phyloP scores from a whole-genome alignment of 2,329 filamentous ascomycete species.

The Colletotrichum godetiae region DNA sequence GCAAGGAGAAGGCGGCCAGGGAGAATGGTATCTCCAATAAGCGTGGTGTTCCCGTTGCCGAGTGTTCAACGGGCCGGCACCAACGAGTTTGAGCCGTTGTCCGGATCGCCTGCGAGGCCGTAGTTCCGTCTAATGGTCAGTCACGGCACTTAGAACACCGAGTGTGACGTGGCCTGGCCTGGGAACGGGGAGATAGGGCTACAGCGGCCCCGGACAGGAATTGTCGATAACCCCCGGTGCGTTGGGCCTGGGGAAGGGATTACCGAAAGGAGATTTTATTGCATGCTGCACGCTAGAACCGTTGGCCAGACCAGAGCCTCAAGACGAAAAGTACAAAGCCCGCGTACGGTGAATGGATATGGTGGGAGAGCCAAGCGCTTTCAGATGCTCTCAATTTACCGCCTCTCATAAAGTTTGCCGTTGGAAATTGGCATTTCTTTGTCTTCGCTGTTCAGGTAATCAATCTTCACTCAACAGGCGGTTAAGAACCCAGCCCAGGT shows the following conservation, averaged over 20 bases:
- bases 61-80: slow-evolving; percentile 22
- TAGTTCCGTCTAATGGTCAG: background rate
- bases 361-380: background rate
- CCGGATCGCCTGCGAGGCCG: slow-evolving; percentile 4
- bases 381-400: background rate
- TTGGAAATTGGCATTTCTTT: background rate
- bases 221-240: no score
- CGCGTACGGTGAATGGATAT: background rate
- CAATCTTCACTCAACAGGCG: background rate
- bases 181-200: background rate
- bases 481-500: background rate
- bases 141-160: background rate
- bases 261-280: background rate
- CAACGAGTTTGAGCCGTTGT: slow-evolving; percentile 28
- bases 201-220: background rate
- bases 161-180: background rate
- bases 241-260: no score
- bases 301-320: background rate
- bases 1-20: slow-evolving; percentile 10
- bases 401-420: background rate
- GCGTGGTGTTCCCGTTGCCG: slow-evolving; percentile 26
- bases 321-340: background rate
- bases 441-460: background rate
- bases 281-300: background rate
- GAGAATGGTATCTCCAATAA: slow-evolving; percentile 31